A percentile compares a stretch with the other conserved stretches of the same genome.
These are phyloP conservation scores for Plantago ovata DNA, from an alignment of 257 asterid genomes.

Conservation along the genomic window DNA sequence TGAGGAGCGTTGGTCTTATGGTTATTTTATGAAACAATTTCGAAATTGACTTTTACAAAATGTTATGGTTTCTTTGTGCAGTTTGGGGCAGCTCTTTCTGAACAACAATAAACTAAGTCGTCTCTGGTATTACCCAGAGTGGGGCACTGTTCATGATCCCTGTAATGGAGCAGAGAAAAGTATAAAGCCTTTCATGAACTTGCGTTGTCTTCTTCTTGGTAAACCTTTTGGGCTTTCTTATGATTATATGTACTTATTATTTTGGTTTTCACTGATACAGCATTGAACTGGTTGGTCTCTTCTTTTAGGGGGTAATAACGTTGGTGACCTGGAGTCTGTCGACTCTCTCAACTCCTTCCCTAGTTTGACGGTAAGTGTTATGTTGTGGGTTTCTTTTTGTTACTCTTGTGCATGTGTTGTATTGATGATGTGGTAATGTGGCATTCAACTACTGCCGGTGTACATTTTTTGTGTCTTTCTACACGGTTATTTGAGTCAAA, in stretches of 20 bases:
- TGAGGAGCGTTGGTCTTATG: conserved; percentile 11
- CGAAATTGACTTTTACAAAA: conserved; percentile 16
- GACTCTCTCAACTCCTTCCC: conserved; percentile 83
- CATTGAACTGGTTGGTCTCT: conserved; percentile 21
- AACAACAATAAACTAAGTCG: conserved; percentile 61
- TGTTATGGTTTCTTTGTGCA: conserved; percentile 32
- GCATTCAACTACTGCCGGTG: background rate
- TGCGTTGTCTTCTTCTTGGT: conserved; percentile 82
- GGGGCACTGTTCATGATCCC: conserved; percentile 28
- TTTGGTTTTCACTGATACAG: conserved; percentile 14
- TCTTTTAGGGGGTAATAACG: conserved; percentile 68
- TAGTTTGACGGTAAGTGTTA: conserved; percentile 61
- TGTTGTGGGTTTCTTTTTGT: conserved; percentile 1
- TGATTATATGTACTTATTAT: background rate
- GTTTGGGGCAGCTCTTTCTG: conserved; percentile 86
- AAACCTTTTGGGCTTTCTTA: conserved; percentile 18
- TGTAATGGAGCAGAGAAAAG: conserved; percentile 30
- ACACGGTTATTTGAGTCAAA: conserved; percentile 6
- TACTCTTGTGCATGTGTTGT: background rate
- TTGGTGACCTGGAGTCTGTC: conserved; percentile 63
- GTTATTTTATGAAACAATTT: conserved; percentile 9
- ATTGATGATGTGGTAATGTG: background rate
- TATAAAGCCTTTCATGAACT: conserved; percentile 52
- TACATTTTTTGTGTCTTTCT: background rate
- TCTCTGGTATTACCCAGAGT: conserved; percentile 65